Base-by-base conservation (phyloP, 31 red algal genomes). In the Porphyra umbilicalis region DNA sequence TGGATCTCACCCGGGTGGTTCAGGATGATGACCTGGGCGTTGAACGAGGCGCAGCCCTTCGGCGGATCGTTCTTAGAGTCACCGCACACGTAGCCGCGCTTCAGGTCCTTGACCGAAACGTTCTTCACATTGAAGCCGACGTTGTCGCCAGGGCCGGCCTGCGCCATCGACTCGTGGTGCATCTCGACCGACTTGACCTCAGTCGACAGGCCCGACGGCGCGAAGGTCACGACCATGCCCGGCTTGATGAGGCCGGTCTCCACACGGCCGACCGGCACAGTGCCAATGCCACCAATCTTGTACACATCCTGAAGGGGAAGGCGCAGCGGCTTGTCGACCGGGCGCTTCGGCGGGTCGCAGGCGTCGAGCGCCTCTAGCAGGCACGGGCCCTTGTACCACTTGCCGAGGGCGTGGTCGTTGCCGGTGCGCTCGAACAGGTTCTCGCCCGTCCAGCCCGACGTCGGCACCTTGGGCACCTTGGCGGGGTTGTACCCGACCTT, bases 121-220 rank as follows among this genome's bases (percentile, higher is more conserved):
- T 88, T 88, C 97, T 99, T 99, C 34, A 99, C 88, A 82, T 99
- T 99, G 79, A 99, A 90, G 75, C 97, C 97, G 35, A 99, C 97
- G 79, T 99, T 99, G 91, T 99, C 93, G 67, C 97, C 97, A 16
- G 97, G 93, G 29, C 87, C 91, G 77, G 97, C 97, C 39, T 93
- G 37, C 75, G 94, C 81, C 11, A 99, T 79, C 35, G 78, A 76
- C 83, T 99, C 90, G 91, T 99, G 97, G 84, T 99, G 97, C 97
- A 99, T 99, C 84, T 99, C 97, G 31, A 99, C 97, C 6, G 97
- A 99, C 39, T 92, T 92, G 25, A 99, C 86, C 85, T 99, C 90
- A 40, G 92, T 85, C 30, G 85, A 39, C 6, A 82, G 84, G 42
- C 89, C 87, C 44, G 95, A 92, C 10, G 97, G 97, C n/a, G 90